phyloP scores from a whole-genome alignment of 371 early-diverging fungal genomes.

The Mucor piriformis region DNA sequence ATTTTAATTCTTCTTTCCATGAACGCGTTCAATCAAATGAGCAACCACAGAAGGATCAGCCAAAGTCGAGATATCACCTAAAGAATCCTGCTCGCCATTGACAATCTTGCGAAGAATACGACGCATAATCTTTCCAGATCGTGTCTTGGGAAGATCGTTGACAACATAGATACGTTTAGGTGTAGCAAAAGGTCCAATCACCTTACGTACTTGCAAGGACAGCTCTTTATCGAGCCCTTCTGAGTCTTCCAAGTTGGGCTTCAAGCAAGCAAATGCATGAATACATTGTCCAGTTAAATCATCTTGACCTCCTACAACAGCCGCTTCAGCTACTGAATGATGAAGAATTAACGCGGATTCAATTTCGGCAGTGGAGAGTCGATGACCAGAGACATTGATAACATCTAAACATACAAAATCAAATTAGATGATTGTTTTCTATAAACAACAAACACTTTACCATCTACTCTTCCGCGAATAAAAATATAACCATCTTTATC shows the following conservation, averaged over 20 bases:
- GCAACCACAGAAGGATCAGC: constrained; percentile 74
- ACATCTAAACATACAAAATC: constrained; percentile 82
- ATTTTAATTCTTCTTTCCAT: constrained; percentile 20
- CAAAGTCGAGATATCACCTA: constrained; percentile 89
- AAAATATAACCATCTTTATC: constrained; percentile 95
- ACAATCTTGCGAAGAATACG: constrained; percentile 94
- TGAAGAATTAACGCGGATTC: constrained; percentile 87
- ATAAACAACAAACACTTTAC: too few relatives aligned
- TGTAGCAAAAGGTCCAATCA: constrained; percentile 95
- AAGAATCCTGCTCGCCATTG: constrained; percentile 77
- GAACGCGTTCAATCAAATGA: constrained; percentile 30
- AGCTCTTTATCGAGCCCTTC: constrained; percentile 67
- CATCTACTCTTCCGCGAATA: constrained; percentile 94
- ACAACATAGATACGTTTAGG: constrained; percentile 87
- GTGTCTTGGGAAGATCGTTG: constrained; percentile 95
- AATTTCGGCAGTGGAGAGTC: constrained; percentile 95
- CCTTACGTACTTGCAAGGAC: constrained; percentile 76
- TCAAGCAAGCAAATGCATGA: constrained; percentile 73
- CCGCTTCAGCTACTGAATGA: constrained; percentile 90
- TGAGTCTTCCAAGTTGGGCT: constrained; percentile 57
- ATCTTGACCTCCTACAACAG: constrained; percentile 92
- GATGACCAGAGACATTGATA: constrained; percentile 98
- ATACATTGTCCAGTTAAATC: constrained; percentile 92
- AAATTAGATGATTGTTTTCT: too few relatives aligned
- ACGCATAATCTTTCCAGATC: constrained; percentile 97